Base-by-base conservation (phyloP, 2,329 filamentous ascomycete species). In the Elsinoe necatrix region DNA sequence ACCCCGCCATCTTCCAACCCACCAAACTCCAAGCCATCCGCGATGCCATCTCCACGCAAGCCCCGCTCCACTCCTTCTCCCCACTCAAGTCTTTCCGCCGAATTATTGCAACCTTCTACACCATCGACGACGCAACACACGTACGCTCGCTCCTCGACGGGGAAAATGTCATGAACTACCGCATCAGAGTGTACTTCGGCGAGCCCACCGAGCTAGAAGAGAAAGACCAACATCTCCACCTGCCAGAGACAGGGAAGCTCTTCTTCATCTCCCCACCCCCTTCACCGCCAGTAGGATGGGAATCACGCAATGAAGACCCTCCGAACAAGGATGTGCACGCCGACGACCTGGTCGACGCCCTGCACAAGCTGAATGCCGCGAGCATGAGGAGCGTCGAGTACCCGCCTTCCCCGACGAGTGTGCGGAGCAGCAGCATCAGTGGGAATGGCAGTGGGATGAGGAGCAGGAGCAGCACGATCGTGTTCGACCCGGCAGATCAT, bases 1-100 rank as follows among this genome's bases (percentile, higher is more conserved):
- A 88, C 62, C 73, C 78, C 58, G 83, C 86, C 65, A 83, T 89
- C 73, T 93, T 92, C 77, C 77, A 81, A 58, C 77, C 86, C 16
- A 79, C 85, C 60, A 89, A 89, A 71, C 78, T 92, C 58, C 80
- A 86, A 64, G 82, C 80, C 59, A 87, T 92, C 65, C 84, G 83
- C 67, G 78, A 83, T 56, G 81, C 89, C 58, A 84, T 93, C 69
- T 75, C 80, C 65, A 71, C 80, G 51, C 82, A 84, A n/a, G 85
- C 86, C 2, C 78, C 82, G 52, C 82, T 92, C 61, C 84, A 89
- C 72, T 83, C 85, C 58, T 93, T 87, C 79, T 82, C 86, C 9
- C 88, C 88, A 0, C 80, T 93, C 61, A 89, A 88, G 69, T 90
- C 86, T 5, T 89, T 93, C 77, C 82, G 85, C 61, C 85, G 88